Evolutionary conservation across 164 flowering plant species (phyloP), one percentile per base, ranked within the genome.

Genomic region (Kingdonia uniflora): DNA sequence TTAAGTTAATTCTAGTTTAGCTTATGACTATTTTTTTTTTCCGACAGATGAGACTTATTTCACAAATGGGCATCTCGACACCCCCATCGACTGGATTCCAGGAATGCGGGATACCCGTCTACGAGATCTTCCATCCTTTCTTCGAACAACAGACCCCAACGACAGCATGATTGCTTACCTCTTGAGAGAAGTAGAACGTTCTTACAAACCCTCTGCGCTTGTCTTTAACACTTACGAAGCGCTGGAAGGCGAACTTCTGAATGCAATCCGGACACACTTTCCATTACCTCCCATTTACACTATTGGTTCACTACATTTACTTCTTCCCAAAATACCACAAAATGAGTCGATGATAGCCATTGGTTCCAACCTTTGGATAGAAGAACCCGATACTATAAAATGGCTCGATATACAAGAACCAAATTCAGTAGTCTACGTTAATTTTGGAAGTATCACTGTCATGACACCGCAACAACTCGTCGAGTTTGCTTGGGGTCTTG

Each of bases 351-450:
- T 41, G 44, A 25, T 2, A 8, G 22, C 19, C 0, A 1, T 49
- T 49, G 52, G 19, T 14, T 49, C 52, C 2, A 49, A 49, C 23
- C 37, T 49, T 23, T 49, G 52, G 52, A n/a, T 22, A 49, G 52
- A 49, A 25, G 52, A 49, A 1, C 2, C 8, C 1, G 29, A 7
- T 0, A 23, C 33, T 7, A 0, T 49, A 0, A 8, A 49, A 49
- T 49, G 52, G 52, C 52, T 49, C 1, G 38, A 49, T 24, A 1
- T 1, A 14, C 22, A n/a, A 16, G 38, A 24, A 11, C 52, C 52
- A 11, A 24, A 49, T 1, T 49, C 52, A 26, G 52, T 49, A 0
- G 19, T 49, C 1, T 49, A 49, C 22, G 52, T 49, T 11, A 49
- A 49, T 49, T 49, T 49, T 26, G 52, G 52, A 14, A 49, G 52